A percentile compares a stretch with the other conserved stretches of the same genome.
phyloP scores from a whole-genome alignment of 2,329 filamentous ascomycete genomes.

The Arthroderma sp. region DNA sequence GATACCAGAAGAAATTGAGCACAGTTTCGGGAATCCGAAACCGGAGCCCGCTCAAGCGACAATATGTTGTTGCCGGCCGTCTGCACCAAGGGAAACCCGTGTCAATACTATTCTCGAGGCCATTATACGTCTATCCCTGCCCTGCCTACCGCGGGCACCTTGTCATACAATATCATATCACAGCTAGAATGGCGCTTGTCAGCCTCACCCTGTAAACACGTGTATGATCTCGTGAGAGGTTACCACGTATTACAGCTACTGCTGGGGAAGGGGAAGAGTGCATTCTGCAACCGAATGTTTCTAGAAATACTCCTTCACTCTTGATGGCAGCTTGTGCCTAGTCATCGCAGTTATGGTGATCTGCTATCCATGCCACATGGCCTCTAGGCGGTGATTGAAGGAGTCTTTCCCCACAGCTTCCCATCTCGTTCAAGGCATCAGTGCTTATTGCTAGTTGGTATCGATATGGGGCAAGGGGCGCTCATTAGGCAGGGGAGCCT shows the following conservation, averaged over 20 bases:
- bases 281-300: conserved; percentile 4
- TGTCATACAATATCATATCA: not conserved
- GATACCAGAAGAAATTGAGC: not conserved
- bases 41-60: not conserved
- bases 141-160: not conserved
- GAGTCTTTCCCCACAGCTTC: not conserved
- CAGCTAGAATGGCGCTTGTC: not conserved
- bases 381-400: not conserved
- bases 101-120: not conserved
- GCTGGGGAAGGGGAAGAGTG: not conserved
- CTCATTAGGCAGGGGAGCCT: not conserved
- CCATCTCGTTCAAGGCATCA: not conserved
- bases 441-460: not conserved
- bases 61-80: not conserved
- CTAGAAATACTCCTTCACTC: not conserved
- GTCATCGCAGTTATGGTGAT: not conserved
- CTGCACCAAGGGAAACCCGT: not conserved
- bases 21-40: not conserved
- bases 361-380: not conserved
- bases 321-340: not conserved
- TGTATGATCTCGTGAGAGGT: not conserved
- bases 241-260: not conserved
- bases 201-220: conserved; percentile 4
- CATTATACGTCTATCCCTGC: not conserved
- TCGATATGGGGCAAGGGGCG: not conserved